Base-by-base conservation (phyloP, 352 stramenopile species). In the Phytophthora cryptogea region DNA sequence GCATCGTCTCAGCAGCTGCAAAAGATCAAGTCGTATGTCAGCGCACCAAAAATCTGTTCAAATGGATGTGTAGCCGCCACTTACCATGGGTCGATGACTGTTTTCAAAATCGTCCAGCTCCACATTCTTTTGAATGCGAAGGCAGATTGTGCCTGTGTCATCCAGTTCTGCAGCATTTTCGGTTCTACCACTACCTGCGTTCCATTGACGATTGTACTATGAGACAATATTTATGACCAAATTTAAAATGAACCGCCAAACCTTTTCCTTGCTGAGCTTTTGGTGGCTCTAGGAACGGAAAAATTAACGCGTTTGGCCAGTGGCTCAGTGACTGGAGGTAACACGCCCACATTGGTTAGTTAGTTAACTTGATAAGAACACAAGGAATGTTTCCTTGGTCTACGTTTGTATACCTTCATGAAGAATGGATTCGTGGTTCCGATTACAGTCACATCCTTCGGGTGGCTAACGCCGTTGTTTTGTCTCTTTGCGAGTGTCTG, bases 341-440 rank as follows among this genome's bases (percentile, higher is more conserved):
- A 49, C n/a, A 17, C 36, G 26, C 9, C 47, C 17, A 23, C 7
- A 20, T 58, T 17, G 51, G 8, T 32, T 41, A 33, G 4, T 32
- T 41, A 16, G 20, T 17, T 1, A 1, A 16, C 8, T 23, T 46
- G 23, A 28, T 27, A 20, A 53, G 7, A n/a, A 36, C 11, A 45
- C 16, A 28, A 23, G 11, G 6, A 59, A n/a, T 8, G 10, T 23
- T 23, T 23, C 20, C 20, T 23, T 26, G 5, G n/a, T 8, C 28
- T 20, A 42, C 2, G 17, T 13, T 8, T 4, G 10, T 1, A 26
- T 70, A 88, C 80, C 73, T 94, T 96, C 72, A 94, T 78, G 48
- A 96, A 96, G 51, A 94, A 94, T 2, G 87, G 87, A 28, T 94
- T 96, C 16, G 87, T 96, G 17, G 85, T 92, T 48, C 87, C 87